Percentiles rank a stretch among this genome's conserved stretches.
phyloP scores from a whole-genome alignment of 768 basidiomycete genomes.

The Leccinellum luteum region DNA sequence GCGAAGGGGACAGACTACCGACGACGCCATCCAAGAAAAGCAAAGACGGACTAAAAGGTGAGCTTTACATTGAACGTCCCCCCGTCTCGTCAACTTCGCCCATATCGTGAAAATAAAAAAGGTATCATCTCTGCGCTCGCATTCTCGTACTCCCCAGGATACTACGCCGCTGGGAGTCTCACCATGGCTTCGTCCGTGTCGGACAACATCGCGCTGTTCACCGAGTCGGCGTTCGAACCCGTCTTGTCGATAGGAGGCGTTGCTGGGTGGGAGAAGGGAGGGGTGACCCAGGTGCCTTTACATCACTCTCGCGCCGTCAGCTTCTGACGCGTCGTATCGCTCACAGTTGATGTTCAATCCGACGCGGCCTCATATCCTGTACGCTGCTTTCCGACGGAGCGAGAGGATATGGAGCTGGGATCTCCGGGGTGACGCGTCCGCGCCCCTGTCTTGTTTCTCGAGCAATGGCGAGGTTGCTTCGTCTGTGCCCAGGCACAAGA shows the following conservation, averaged over 20 bases:
- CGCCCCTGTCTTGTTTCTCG: slow-evolving; percentile 39
- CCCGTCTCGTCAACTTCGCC: not conserved
- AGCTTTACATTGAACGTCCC: not conserved
- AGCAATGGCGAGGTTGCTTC: not conserved
- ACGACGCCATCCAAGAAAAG: slow-evolving; percentile 76
- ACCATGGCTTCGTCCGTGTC: slow-evolving; percentile 41
- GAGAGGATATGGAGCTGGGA: slow-evolving; percentile 75
- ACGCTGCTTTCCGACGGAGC: slow-evolving; percentile 70
- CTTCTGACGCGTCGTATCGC: not conserved
- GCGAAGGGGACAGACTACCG: slow-evolving; percentile 65
- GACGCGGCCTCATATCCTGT: slow-evolving; percentile 63
- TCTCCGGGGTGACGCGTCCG: slow-evolving; percentile 53
- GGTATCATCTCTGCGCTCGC: slow-evolving; percentile 86
- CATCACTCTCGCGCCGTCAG: not conserved
- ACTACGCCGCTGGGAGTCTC: slow-evolving; percentile 82
- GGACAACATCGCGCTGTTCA: slow-evolving; percentile 65
- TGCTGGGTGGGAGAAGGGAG: slow-evolving; percentile 29
- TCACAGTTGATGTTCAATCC: slow-evolving; percentile 77
- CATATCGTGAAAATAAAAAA: slow-evolving; percentile 23
- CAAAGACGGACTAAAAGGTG: slow-evolving; percentile 86
- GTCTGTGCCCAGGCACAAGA: not conserved
- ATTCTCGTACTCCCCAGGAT: slow-evolving; percentile 63
- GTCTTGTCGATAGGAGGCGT: slow-evolving; percentile 65
- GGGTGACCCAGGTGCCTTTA: slow-evolving; percentile 49
- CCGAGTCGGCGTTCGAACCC: slow-evolving; percentile 55